Percentiles rank a stretch among this genome's conserved stretches.
These are phyloP conservation scores for Coffea canephora DNA, from an alignment of 257 asterid genomes.

Conservation along the genomic window DNA sequence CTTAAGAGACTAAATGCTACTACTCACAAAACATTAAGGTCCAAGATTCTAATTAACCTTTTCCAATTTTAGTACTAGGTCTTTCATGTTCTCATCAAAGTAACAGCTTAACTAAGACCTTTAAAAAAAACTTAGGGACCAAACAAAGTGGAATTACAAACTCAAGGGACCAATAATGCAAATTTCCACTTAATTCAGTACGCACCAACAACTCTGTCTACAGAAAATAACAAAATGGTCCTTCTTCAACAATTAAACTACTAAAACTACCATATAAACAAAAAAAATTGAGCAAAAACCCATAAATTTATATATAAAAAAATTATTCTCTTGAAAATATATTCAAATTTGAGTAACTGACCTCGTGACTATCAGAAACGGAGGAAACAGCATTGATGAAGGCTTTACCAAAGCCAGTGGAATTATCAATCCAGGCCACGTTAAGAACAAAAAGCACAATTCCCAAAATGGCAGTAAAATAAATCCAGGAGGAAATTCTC, in stretches of 20 bases:
- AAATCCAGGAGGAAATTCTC: constrained; percentile 78
- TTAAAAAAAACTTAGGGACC: no score
- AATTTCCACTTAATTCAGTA: not conserved
- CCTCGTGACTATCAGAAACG: constrained; percentile 83
- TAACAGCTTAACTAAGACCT: no score
- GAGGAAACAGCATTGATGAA: constrained; percentile 59
- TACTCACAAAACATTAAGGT: no score
- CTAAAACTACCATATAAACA: not conserved
- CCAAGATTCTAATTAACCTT: no score
- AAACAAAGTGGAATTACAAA: not conserved
- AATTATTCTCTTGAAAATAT: not conserved
- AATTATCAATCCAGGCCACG: constrained; percentile 72
- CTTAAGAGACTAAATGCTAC: no score
- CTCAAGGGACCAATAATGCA: not conserved
- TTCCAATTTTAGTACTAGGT: no score
- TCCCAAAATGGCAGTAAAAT: constrained; percentile 59
- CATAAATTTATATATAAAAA: not conserved
- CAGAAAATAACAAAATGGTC: no score
- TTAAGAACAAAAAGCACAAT: constrained; percentile 67
- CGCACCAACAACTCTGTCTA: not conserved
- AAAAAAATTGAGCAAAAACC: not conserved
- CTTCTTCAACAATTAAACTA: no score
- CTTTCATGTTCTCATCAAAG: no score
- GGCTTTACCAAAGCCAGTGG: constrained; percentile 77
- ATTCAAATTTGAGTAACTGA: constrained; percentile 17